Conservation (phyloP, 352 stramenopile species). For the Globisporangium spiculum region DNA sequence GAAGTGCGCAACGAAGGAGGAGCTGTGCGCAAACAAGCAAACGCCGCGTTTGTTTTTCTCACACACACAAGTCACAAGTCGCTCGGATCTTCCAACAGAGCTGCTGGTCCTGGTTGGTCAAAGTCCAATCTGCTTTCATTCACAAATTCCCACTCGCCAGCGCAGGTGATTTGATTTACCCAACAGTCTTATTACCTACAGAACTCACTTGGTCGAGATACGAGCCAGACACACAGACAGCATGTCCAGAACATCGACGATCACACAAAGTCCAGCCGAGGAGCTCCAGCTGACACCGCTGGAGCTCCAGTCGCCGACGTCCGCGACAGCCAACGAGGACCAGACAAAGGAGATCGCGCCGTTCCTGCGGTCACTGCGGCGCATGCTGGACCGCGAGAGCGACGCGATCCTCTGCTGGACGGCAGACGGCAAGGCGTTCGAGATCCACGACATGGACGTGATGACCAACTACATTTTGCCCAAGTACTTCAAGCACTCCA, state of each 20-base stretch:
- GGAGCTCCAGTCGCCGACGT: neutral
- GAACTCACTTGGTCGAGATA: neutral
- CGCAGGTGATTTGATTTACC: neutral
- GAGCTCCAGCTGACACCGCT: neutral
- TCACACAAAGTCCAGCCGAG: neutral
- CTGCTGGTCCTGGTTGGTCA: neutral
- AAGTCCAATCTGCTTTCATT: slow-evolving; percentile 2
- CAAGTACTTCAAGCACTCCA: slow-evolving; percentile 91
- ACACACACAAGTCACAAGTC: neutral
- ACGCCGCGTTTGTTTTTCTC: slow-evolving; percentile 4
- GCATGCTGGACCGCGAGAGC: slow-evolving; percentile 59
- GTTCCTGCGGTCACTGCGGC: slow-evolving; percentile 53
- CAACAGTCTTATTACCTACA: neutral
- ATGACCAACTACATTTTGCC: slow-evolving; percentile 84
- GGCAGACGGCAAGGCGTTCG: slow-evolving; percentile 48
- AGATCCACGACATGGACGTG: slow-evolving; percentile 65
- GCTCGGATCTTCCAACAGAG: neutral
- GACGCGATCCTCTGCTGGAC: slow-evolving; percentile 55
- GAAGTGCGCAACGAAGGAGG: neutral
- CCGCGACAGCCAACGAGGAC: slow-evolving; percentile 6
- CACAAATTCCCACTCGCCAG: slow-evolving; percentile 4
- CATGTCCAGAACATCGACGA: slow-evolving; percentile 1
- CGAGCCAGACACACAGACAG: neutral
- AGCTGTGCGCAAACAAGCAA: neutral
- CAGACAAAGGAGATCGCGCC: slow-evolving; percentile 52